Base-by-base conservation (phyloP, 345 rosid genomes). In the Aquilaria sinensis region DNA sequence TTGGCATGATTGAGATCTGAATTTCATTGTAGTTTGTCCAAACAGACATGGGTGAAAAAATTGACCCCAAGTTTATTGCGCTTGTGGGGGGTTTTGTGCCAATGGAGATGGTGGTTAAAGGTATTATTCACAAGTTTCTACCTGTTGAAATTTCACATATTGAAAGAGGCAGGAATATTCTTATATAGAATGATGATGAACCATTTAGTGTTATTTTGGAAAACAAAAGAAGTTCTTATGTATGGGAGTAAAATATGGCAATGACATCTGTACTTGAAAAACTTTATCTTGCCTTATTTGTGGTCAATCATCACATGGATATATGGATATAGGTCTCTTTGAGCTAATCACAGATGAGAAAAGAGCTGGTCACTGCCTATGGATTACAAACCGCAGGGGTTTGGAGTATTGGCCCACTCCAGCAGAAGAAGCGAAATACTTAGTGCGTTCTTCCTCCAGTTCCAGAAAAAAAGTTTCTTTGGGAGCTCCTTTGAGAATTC, bases 361-460 rank as follows among this genome's bases (percentile, higher is more conserved):
- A 33, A 90, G 84, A 79, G 97, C 87, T 54, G 97, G 97, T 56
- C 78, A 96, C 51, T 90, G 97, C 78, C 77, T 94, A 33, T 90
- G 96, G 97, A 82, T 94, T 66, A 85, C 96, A 49, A 86, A 81
- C 56, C 96, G 99, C 49, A 86, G 78, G 53, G 99, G 97, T 60
- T 61, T 85, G 77, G 92, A 94, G 75, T 94, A 90, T 78, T 94
- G 97, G 99, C 97, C 99, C 55, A 72, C 79, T 71, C 82, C 89
- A 13, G 46, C 46, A 34, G 99, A 90, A 73, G 67, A 80, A 75
- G 78, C 78, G 64, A 94, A 90, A 80, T 90, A 88, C 82, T 2
- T 57, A 65, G 16, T 83, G 75, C 73, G 9, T 52, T 83, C 79
- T 62, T 75, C 70, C 50, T 30, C 74, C 67, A 63, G 73, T 64